Evolutionary conservation across 148 eudicot species (phyloP), one percentile per base, ranked within the genome.

Genomic region (Cornus kousa): DNA sequence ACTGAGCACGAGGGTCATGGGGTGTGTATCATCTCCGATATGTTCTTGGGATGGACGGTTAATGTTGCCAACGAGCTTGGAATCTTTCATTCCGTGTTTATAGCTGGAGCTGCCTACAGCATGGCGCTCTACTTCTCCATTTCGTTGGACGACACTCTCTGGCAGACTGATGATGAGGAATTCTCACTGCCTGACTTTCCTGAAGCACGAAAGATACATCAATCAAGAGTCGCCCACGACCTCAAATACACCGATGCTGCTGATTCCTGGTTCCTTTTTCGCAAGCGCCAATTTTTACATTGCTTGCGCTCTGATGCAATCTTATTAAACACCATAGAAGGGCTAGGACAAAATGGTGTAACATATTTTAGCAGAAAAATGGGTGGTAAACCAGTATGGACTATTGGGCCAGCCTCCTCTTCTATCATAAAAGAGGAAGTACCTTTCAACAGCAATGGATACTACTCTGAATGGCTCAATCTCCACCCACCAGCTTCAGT

Each of bases 11-110:
- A 77, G 31, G 66, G 72, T 1, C 13, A 5, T 6, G 31, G 46
- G 9, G 67, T 16, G 59, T 77, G 67, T 35, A 77, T 77, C 19
- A 69, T 77, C 19, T 33, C 62, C 8, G 73, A 77, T 31, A 69
- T 32, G 66, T 68, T 77, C 73, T 53, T 77, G 73, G 79, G 73
- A 23, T 77, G 79, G 79, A 69, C 73, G 1, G 73, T 33, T 3
- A 55, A n/a, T 3, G 79, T 77, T 23, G 79, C 79, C 50, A 23
- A 22, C 2, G 73, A 69, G 67, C 73, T 32, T 31, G 67, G 73
- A 71, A 77, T 32, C n/a, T 53, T 77, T 20, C 70, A 67, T 24
- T 68, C 66, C 14, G 53, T 24, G n/a, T 67, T 76, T 22, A 28
- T 68, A 43, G 72, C 72, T 50, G 73, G 67, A 37, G 23, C 40